Evolutionary conservation across 257 asterid genomes (phyloP).

Genomic region (Nicotiana otophora): DNA sequence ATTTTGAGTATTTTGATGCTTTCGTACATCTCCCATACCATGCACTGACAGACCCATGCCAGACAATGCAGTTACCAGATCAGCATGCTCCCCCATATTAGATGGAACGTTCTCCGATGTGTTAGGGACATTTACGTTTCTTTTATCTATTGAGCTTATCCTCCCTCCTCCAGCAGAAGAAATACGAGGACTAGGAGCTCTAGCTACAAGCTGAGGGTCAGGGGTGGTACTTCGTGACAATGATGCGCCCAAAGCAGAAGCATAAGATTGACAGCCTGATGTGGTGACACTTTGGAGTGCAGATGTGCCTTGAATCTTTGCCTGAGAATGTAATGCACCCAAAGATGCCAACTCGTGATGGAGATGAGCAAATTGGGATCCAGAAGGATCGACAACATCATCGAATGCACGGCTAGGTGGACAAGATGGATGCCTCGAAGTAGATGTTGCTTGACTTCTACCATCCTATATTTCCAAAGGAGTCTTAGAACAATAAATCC

Average conservation of each 20-base stretch:
- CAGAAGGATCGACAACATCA: constrained; percentile 28
- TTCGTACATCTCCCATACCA: constrained; percentile 6
- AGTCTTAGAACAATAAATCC: neutral
- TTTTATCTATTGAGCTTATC: constrained; percentile 9
- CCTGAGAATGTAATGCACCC: neutral
- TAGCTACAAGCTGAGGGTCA: constrained; percentile 17
- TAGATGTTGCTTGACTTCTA: constrained; percentile 19
- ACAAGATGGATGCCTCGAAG: constrained; percentile 40
- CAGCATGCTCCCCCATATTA: constrained; percentile 2
- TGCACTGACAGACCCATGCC: constrained; percentile 15
- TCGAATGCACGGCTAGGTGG: constrained; percentile 34
- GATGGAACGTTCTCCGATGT: neutral
- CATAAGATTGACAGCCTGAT: constrained; percentile 10
- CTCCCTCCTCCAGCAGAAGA: constrained; percentile 15
- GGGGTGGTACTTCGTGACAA: constrained; percentile 21
- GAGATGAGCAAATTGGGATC: constrained; percentile 20
- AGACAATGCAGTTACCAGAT: constrained; percentile 19
- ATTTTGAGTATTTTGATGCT: neutral
- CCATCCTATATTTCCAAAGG: constrained; percentile 42
- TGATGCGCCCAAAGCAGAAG: constrained; percentile 26
- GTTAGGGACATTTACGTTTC: constrained; percentile 11
- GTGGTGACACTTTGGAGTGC: neutral
- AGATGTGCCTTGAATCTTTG: constrained; percentile 6
- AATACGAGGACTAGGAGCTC: constrained; percentile 17
- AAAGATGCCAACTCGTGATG: neutral